These are phyloP conservation scores for Paracorniculantispora psalliotae DNA, from an alignment of 2,329 filamentous ascomycete species.

Conservation along the genomic window DNA sequence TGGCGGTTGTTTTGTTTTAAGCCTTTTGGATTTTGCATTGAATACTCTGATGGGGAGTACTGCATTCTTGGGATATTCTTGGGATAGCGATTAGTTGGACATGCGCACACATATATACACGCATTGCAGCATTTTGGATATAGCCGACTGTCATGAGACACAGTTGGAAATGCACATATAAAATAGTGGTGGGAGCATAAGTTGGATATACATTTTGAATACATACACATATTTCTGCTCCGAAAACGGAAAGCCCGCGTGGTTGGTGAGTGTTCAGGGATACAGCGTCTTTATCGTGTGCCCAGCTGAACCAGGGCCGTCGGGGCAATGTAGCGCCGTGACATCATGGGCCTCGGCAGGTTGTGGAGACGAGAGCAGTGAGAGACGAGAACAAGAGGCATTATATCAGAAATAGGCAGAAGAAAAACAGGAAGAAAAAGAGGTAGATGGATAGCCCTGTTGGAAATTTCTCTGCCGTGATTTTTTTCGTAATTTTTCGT, in stretches of 20 bases:
- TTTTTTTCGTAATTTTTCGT: too few species aligned
- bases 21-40: background rate
- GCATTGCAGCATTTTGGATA: background rate
- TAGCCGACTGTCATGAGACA: background rate
- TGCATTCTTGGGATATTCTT: background rate
- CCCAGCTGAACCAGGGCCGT: background rate
- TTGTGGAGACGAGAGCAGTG: too few species aligned
- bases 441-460: too few species aligned
- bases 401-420: too few species aligned
- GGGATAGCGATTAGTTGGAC: background rate
- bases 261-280: background rate
- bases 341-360: background rate
- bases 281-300: background rate
- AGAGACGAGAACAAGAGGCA: background rate
- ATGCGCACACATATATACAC: too few species aligned
- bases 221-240: too few species aligned
- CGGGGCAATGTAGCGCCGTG: background rate
- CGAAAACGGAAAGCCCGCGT: too few species aligned
- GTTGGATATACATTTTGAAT: too few species aligned
- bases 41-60: background rate
- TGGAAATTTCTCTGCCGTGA: too few species aligned
- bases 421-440: too few species aligned
- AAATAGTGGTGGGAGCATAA: too few species aligned
- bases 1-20: background rate
- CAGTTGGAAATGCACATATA: background rate